These are phyloP conservation scores for Xylariaceae sp. DNA, from an alignment of 2,329 filamentous ascomycete genomes.

Conservation along the genomic window DNA sequence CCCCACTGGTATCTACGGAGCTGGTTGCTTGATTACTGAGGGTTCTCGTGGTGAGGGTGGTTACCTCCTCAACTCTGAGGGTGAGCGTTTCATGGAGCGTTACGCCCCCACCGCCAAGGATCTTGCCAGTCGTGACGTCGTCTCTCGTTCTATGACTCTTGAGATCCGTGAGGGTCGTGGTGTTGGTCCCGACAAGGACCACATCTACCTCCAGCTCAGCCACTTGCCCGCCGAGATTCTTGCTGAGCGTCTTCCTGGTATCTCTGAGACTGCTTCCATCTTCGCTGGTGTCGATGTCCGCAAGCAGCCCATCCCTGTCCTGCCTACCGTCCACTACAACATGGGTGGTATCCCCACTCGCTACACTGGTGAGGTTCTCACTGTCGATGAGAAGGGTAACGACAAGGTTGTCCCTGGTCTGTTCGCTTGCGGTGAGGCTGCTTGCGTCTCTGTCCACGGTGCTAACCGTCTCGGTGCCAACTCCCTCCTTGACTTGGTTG, in stretches of 20 bases:
- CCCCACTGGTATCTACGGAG: slow-evolving; percentile 97
- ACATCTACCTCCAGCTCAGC: slow-evolving; percentile 97
- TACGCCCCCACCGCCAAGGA: slow-evolving; percentile 98
- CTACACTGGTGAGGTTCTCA: slow-evolving; percentile 94
- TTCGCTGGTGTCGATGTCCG: slow-evolving; percentile 95
- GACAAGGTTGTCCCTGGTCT: slow-evolving; percentile 93
- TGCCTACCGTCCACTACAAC: slow-evolving; percentile 98
- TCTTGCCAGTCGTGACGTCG: slow-evolving; percentile 91
- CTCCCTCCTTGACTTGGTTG: slow-evolving; percentile 93
- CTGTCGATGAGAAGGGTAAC: slow-evolving; percentile 76
- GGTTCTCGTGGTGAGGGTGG: slow-evolving; percentile 97
- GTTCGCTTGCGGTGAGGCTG: slow-evolving; percentile 94
- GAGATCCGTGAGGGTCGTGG: slow-evolving; percentile 97
- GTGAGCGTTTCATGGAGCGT: slow-evolving; percentile 98
- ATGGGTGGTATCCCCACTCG: slow-evolving; percentile 99
- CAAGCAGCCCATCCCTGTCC: slow-evolving; percentile 93
- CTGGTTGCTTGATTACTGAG: slow-evolving; percentile 95
- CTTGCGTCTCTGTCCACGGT: slow-evolving; percentile 95
- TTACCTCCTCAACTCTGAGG: slow-evolving; percentile 94
- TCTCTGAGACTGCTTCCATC: slow-evolving; percentile 96
- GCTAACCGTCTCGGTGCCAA: slow-evolving; percentile 97
- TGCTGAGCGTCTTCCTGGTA: slow-evolving; percentile 93
- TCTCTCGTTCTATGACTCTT: slow-evolving; percentile 96
- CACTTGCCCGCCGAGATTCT: slow-evolving; percentile 89
- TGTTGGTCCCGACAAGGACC: slow-evolving; percentile 94